Base-by-base conservation (phyloP, 176 grass and related monocot genomes). In the Hordeum vulgare region DNA sequence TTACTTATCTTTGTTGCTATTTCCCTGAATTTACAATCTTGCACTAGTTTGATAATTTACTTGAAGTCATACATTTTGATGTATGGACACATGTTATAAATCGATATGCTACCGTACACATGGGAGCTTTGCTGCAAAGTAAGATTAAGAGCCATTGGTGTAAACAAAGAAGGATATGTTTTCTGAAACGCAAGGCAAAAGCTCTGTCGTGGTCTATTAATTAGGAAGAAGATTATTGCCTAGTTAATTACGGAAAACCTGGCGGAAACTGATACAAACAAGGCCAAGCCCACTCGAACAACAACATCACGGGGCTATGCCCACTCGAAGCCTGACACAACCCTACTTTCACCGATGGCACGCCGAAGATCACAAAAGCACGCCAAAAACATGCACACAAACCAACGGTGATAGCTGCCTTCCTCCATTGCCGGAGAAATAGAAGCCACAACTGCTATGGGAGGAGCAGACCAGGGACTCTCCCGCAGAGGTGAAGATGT, bases 161-260 rank as follows among this genome's bases (percentile, higher is more conserved):
- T 80, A 67, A 81, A 69, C 20, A 66, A 37, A 79, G 39, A 79
- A 35, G 78, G 44, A 25, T 23, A 68, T 80, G 21, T 23, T 49
- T 49, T 17, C 5, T 49, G 5, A 49, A 49, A 49, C 45, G 5
- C 45, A 49, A 49, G 14, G 14, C 45, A 47, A 4, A 47, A 47
- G 44, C 44, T 47, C 15, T 49, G 14, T 49, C 5, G 4, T 49
- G 45, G 45, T 17, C 45, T 5, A 49, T 49, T 6, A 49, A 49
- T 15, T 49, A 49, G 17, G 45, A 35, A 35, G 34, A 49, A 49
- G 45, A 49, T 49, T 49, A 49, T 49, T 49, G 45, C 45, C 45
- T 49, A 49, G 45, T 49, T 49, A 49, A 49, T 49, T 49, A 17
- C 1, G 45, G 15, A 49, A 49, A 49, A 49, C 45, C 44, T 47